Percentiles rank a stretch among this genome's conserved stretches.
Evolutionary conservation across 2,329 filamentous ascomycete species (phyloP).

Genomic region (Paradendryphiella salina): DNA sequence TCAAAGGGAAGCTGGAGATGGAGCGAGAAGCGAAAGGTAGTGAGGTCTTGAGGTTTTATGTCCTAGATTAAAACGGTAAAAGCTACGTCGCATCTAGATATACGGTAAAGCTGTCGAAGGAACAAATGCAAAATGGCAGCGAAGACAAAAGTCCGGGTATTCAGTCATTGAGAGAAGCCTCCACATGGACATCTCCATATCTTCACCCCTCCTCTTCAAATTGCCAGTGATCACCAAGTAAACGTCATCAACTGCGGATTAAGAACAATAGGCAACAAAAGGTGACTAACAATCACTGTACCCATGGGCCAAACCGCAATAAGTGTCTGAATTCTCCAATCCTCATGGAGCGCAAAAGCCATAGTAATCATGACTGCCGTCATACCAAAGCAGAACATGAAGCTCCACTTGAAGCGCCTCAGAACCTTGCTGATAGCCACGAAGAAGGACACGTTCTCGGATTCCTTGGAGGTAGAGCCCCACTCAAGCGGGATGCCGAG

Average conservation of each 20-base stretch:
- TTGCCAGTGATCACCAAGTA: slow-evolving; percentile 61
- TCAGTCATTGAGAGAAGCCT: too few species aligned
- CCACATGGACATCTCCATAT: too few species aligned
- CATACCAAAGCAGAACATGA: slow-evolving; percentile 65
- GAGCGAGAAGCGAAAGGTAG: too few species aligned
- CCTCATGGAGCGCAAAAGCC: slow-evolving; percentile 66
- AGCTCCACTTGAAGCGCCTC: slow-evolving; percentile 70
- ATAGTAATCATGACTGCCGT: slow-evolving; percentile 66
- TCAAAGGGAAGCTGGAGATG: too few species aligned
- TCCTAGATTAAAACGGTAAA: too few species aligned
- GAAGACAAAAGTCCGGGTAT: too few species aligned
- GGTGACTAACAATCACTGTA: slow-evolving; percentile 68
- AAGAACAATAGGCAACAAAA: slow-evolving; percentile 71
- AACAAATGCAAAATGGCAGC: too few species aligned
- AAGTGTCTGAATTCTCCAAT: slow-evolving; percentile 52
- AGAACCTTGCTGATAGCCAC: slow-evolving; percentile 79
- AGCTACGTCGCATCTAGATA: too few species aligned
- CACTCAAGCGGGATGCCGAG: slow-evolving; percentile 84
- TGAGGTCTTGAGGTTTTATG: too few species aligned
- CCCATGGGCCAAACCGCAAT: slow-evolving; percentile 75
- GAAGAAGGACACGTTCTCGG: slow-evolving; percentile 80
- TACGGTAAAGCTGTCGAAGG: too few species aligned
- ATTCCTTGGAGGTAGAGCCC: slow-evolving; percentile 83
- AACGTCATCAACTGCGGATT: slow-evolving; percentile 83
- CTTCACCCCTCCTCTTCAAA: too few species aligned